Conservation (phyloP, 2,329 filamentous ascomycete species). For the Rhinocladiella similis region DNA sequence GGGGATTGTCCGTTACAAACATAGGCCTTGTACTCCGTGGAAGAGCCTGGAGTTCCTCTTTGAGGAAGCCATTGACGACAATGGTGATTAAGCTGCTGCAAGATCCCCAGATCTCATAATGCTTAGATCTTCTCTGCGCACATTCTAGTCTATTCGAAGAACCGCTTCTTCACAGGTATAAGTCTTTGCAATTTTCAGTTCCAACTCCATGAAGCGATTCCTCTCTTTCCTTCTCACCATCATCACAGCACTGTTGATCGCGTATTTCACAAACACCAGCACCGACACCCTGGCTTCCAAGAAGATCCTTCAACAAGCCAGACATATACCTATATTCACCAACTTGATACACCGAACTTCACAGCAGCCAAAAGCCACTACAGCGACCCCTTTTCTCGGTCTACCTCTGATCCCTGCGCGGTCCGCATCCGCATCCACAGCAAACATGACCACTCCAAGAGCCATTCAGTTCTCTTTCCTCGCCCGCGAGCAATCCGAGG, state of each 20-base stretch:
- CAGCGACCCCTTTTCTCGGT: constrained; percentile 9
- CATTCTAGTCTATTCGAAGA: constrained; percentile 21
- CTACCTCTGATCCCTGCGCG: constrained; percentile 9
- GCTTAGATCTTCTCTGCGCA: neutral
- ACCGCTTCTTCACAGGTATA: constrained; percentile 13
- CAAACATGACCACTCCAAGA: constrained; percentile 68
- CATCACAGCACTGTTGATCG: constrained; percentile 17
- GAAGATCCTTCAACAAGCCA: constrained; percentile 18
- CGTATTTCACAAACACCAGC: constrained; percentile 17
- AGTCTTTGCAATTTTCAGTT: constrained; percentile 8
- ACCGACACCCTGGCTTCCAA: constrained; percentile 22
- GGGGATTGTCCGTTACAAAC: constrained; percentile 2
- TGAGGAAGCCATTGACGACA: neutral
- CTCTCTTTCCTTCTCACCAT: constrained; percentile 23
- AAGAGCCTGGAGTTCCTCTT: too few species aligned
- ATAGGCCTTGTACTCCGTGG: too few species aligned
- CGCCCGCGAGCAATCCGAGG: constrained; percentile 82
- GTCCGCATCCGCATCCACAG: constrained; percentile 33
- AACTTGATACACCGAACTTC: constrained; percentile 9
- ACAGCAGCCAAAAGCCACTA: constrained; percentile 2
- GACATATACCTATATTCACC: constrained; percentile 9
- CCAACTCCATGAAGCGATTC: constrained; percentile 11
- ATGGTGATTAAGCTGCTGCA: neutral
- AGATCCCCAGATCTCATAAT: neutral
- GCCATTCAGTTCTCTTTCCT: constrained; percentile 80